Evolutionary conservation across 371 early-diverging fungal species (phyloP), one percentile per base, ranked within the genome.

Genomic region (Saksenaea vasiformis): DNA sequence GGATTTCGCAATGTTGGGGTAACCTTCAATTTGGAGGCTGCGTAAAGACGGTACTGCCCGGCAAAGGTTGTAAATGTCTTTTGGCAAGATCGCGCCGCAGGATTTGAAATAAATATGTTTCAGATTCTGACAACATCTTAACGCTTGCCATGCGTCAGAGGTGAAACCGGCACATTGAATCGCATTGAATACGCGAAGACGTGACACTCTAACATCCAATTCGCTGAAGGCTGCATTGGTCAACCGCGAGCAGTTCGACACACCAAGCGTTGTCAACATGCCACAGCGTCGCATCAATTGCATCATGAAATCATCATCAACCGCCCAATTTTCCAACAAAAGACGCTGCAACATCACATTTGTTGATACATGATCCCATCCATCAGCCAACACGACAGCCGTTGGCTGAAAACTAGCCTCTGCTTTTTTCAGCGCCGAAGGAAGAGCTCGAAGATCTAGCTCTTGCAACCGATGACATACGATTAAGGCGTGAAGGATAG

Each of bases 401-500:
- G 22, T 22, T 10, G 39, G 39, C 51, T 19, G 51, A 8, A 0
- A 17, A 2, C 22, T 47, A 8, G 10, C 22, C 24, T 31, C 35
- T 37, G 39, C 3, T 19, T 31, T 47, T 9, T 58, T 38, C 28
- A 61, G 9, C 2, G 62, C 24, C 4, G 39, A 5, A 3, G 54
- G 39, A 11, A 56, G 22, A 1, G 72, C 69, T 24, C 77, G 70
- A 8, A 80, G 64, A 35, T 80, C 77, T 2, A 80, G 39, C 2
- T 63, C 47, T 1, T 28, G 31, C 15, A 80, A 31, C 5, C 47
- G n/a, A 1, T 43, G 62, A 19, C 80, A 77, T 0, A 9, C 14
- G 5, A 22, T n/a, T 1, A 80, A 15, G 1, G 60, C 54, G 5
- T 58, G 35, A 3, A 44, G 35, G 3, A 73, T 55, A 5, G 65